Conservation (phyloP, 768 basidiomycete genomes). For the Chiua virens region DNA sequence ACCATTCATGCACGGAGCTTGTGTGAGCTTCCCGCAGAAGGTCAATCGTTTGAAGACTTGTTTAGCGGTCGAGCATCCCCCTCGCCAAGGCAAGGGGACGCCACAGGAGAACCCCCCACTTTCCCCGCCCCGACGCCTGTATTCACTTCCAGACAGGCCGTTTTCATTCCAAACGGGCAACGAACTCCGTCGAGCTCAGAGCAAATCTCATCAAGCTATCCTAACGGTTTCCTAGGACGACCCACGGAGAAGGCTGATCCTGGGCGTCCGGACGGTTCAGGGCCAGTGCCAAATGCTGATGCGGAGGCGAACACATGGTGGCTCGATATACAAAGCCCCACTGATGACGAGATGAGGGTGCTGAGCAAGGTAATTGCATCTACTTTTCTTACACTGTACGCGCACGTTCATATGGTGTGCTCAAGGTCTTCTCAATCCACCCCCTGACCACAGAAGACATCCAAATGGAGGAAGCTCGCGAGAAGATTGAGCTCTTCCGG, state of each 20-base stretch:
- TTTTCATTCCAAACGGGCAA: constrained; percentile 8
- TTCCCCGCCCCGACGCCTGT: constrained; percentile 11
- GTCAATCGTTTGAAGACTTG: constrained; percentile 89
- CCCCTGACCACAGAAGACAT: constrained; percentile 99
- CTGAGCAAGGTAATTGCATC: constrained; percentile 70
- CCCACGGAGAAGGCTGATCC: constrained; percentile 20
- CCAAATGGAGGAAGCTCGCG: constrained; percentile 98
- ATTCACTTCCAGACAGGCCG: background rate
- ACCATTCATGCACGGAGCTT: constrained; percentile 95
- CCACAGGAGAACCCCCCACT: background rate
- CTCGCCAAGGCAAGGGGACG: constrained; percentile 6
- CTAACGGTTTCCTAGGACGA: constrained; percentile 18
- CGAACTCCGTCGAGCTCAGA: constrained; percentile 8
- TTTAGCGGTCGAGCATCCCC: constrained; percentile 56
- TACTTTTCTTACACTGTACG: background rate
- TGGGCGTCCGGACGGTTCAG: constrained; percentile 24
- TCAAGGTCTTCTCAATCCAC: constrained; percentile 92
- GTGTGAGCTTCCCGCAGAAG: constrained; percentile 90
- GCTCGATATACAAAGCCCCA: constrained; percentile 91
- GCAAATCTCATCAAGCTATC: constrained; percentile 1
- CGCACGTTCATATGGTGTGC: constrained; percentile 5
- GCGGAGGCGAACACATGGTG: constrained; percentile 91
- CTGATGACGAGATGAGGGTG: constrained; percentile 98
- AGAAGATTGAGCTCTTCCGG: constrained; percentile 98
- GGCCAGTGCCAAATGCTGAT: constrained; percentile 31